Conservation (phyloP, 2,329 filamentous ascomycete genomes). For the Parastagonospora avenae region DNA sequence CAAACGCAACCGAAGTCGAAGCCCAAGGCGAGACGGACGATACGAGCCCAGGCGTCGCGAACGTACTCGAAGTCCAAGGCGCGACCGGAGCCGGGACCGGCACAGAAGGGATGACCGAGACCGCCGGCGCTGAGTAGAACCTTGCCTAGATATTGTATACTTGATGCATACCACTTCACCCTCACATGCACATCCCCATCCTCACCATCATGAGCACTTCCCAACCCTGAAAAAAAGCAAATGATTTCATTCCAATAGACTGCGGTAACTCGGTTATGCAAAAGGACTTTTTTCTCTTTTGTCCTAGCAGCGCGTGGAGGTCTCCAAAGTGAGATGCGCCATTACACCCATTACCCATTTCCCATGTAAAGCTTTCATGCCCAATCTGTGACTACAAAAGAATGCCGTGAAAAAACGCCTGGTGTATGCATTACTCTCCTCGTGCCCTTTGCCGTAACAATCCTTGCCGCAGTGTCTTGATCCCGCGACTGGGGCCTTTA, state of each 20-base stretch:
- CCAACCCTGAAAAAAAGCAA: neutral
- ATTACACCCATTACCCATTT: neutral
- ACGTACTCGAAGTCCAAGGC: conserved; percentile 38
- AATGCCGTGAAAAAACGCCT: neutral
- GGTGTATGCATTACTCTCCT: neutral
- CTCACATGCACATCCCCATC: no score
- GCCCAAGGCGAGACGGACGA: conserved; percentile 37
- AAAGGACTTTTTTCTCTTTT: neutral
- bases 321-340: neutral
- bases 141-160: neutral
- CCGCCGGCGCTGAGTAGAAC: conserved; percentile 24
- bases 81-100: conserved; percentile 45
- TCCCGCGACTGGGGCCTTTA: no score
- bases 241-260: neutral
- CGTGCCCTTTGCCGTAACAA: neutral
- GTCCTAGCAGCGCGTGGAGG: conserved; percentile 2
- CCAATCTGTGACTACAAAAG: neutral
- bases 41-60: conserved; percentile 35
- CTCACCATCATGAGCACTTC: neutral
- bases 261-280: neutral
- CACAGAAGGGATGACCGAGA: conserved; percentile 48
- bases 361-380: neutral
- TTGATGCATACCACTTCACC: neutral
- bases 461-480: no score
- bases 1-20: conserved; percentile 46